Base-by-base conservation (phyloP, 768 basidiomycete genomes). In the Lactarius tabidus region DNA sequence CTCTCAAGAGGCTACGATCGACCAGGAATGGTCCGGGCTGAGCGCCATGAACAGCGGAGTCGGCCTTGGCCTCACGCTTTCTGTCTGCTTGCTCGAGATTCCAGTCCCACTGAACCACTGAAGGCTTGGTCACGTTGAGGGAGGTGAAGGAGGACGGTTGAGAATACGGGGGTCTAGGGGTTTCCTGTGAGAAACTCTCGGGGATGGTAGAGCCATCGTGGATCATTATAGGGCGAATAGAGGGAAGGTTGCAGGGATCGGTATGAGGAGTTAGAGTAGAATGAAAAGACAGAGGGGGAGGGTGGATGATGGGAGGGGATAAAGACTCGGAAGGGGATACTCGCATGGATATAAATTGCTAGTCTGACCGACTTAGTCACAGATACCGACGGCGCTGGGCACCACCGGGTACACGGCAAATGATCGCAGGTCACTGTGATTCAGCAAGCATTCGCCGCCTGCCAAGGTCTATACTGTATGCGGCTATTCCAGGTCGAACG, bases 1-100 rank as follows among this genome's bases (percentile, higher is more conserved):
- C 90, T 74, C 85, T 88, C 66, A 94, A 78, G 26, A 91, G 79
- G 61, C 81, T 81, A 62, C 91, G 77, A 75, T 93, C 92, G 29
- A 93, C 86, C 60, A 84, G 84, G 70, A 93, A 91, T 28, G 88
- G n/a, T n/a, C n/a, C n/a, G n/a, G n/a, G 88, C 6, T 80, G 81
- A 12, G 81, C 78, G 38, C 82, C 83, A 70, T 90, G 88, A 23
- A 85, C 69, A 3, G 81, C 82, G 17, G 82, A 81, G 67, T 91
- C 90, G 2, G 82, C 84, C 69, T 81, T 82, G 2, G 82, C 80
- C 74, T 92, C 90, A 39, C 75, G 80, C 70, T 78, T 80, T 53
- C 90, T 78, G 73, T 91, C 89, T n/a, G 78, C 84, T 60, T 87
- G 87, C 74, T 91, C 90, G 38, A 81, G 70, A 23, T 84, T 81